Conservation (phyloP, 2,329 filamentous ascomycete genomes). For the Thelonectria discophora region DNA sequence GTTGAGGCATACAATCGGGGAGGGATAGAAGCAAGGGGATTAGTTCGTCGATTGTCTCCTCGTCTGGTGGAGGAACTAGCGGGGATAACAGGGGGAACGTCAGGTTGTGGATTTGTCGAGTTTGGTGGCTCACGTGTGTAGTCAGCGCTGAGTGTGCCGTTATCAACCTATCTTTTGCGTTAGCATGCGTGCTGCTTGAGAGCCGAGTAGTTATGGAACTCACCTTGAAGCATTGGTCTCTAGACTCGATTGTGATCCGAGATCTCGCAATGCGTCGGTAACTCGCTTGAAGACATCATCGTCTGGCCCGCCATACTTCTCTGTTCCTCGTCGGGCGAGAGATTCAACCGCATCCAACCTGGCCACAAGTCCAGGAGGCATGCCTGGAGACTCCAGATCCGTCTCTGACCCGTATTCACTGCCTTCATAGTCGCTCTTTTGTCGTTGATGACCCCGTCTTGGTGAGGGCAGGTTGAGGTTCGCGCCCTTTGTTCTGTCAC, state of each 20-base stretch:
- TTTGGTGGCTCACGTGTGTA: conserved; percentile 78
- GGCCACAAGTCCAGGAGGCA: conserved; percentile 71
- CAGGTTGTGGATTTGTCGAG: conserved; percentile 77
- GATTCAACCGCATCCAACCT: conserved; percentile 79
- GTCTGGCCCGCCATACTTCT: conserved; percentile 69
- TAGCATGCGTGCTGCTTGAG: conserved; percentile 16
- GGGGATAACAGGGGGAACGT: conserved; percentile 77
- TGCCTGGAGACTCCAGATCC: conserved; percentile 73
- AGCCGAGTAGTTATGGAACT: conserved; percentile 29
- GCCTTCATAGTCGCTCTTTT: conserved; percentile 71
- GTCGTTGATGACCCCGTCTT: conserved; percentile 59
- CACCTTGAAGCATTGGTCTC: conserved; percentile 78
- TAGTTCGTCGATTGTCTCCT: conserved; percentile 73
- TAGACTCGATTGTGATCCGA: conserved; percentile 77
- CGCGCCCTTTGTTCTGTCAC: conserved; percentile 45
- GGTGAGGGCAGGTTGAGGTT: conserved; percentile 57
- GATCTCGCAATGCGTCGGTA: conserved; percentile 73
- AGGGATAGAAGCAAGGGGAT: conserved; percentile 73
- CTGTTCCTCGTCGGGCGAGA: conserved; percentile 71
- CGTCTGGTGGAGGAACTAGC: conserved; percentile 68
- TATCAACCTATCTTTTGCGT: conserved; percentile 65
- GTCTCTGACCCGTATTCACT: conserved; percentile 79
- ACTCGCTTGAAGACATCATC: conserved; percentile 75
- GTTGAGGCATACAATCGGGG: conserved; percentile 72
- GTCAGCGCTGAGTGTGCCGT: conserved; percentile 79